Evolutionary conservation across 2,329 filamentous ascomycete species (phyloP), one percentile per base, ranked within the genome.

Genomic region (Aspergillus ruber): DNA sequence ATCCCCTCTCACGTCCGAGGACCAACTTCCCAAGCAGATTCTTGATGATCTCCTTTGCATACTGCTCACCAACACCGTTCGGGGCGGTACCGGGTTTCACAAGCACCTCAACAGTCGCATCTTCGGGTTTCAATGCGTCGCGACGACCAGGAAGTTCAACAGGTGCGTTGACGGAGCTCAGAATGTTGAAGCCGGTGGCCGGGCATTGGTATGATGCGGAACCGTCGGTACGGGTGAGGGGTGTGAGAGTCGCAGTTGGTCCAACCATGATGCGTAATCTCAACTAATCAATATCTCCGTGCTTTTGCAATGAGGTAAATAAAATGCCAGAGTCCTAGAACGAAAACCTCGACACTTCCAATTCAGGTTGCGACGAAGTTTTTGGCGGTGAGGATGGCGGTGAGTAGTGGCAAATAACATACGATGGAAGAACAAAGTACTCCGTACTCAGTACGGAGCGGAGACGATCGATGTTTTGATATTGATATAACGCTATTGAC

Each of bases 161-260:
- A 13, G 93, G 93, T 0, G 91, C 93, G 69, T 95, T 97, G 56
- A 95, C 89, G 12, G 88, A 85, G 47, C 86, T 87, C 46, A 94
- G 81, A 54, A 97, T 80, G 40, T 84, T 85, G 69, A 90, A 95
- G 43, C 89, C 87, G 4, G 66, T 69, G 8, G 60, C 56, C 13
- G 67, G 67, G 42, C 68, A 72, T 54, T 63, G 65, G 54, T 70
- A 71, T 39, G 63, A 63, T 18, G 69, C 66, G 20, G 69, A 72
- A 27, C 69, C 69, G 48, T 72, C 69, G 45, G 67, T 56, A 45
- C 68, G 68, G 23, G 50, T 49, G 25, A 71, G 60, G 18, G 59
- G 58, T 6, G 65, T 59, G 41, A 71, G 57, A 7, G 62, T 59
- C 5, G 62, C 62, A 35, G 59, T 58, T n/a, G 65, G 67, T 6